Percentiles rank a stretch among this genome's conserved stretches.
phyloP scores from a whole-genome alignment of 768 basidiomycete species.

The Rhodotorula paludigena region DNA sequence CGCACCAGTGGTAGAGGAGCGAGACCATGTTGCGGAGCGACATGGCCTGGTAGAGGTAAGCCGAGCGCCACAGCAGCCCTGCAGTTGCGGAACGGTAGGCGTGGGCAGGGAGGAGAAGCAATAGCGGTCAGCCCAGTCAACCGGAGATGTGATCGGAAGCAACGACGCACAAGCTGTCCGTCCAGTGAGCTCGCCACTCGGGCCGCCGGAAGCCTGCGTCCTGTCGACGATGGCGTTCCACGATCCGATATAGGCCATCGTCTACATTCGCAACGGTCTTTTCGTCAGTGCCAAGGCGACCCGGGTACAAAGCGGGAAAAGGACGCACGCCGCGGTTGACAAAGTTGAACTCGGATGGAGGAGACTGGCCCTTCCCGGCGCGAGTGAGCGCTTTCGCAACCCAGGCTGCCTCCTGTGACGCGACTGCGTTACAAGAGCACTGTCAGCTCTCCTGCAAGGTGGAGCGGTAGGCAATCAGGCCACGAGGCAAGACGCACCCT shows the following conservation, averaged over 20 bases:
- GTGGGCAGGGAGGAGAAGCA: no score
- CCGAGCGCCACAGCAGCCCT: conserved; percentile 49
- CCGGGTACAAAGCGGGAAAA: neutral
- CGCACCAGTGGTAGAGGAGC: conserved; percentile 10
- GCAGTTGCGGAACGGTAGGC: neutral
- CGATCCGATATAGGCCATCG: conserved; percentile 70
- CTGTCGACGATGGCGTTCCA: conserved; percentile 53
- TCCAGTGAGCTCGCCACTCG: conserved; percentile 54
- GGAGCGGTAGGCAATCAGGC: no score
- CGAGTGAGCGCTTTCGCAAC: conserved; percentile 61
- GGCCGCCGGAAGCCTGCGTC: conserved; percentile 50
- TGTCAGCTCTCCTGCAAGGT: neutral
- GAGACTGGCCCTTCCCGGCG: conserved; percentile 41
- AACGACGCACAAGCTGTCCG: conserved; percentile 48
- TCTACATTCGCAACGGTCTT: neutral
- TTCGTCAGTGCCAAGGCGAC: neutral
- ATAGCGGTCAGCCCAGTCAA: neutral
- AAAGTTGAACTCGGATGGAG: conserved; percentile 56
- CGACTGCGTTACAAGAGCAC: conserved; percentile 52
- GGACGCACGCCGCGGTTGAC: conserved; percentile 59
- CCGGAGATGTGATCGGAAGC: neutral
- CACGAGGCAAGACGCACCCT: conserved; percentile 48
- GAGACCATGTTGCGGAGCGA: conserved; percentile 63
- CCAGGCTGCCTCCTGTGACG: conserved; percentile 69
- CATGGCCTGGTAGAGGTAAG: conserved; percentile 72